Conservation (phyloP, 352 stramenopile species). For the Pythium phragmiticola region DNA sequence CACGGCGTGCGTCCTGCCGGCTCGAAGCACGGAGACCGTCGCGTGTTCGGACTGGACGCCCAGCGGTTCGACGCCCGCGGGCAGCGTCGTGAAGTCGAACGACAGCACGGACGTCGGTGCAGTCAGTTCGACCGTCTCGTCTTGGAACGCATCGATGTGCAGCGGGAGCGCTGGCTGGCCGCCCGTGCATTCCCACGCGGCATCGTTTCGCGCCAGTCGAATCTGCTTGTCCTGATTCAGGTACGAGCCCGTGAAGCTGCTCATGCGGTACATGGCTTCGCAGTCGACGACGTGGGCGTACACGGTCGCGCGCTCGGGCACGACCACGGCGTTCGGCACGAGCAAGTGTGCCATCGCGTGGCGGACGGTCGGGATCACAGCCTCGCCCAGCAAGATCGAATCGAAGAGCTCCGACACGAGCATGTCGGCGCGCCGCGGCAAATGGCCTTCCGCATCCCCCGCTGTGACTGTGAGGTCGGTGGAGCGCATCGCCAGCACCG, state of each 20-base stretch:
- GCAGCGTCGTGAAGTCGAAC: constrained; percentile 63
- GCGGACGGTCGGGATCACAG: constrained; percentile 80
- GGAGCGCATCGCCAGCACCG: constrained; percentile 71
- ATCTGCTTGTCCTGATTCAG: constrained; percentile 33
- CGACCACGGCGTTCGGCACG: constrained; percentile 49
- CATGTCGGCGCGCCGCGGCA: constrained; percentile 80
- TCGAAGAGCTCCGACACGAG: constrained; percentile 94
- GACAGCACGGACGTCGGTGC: constrained; percentile 42
- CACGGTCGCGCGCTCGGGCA: constrained; percentile 66
- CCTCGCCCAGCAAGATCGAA: constrained; percentile 88
- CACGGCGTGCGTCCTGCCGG: constrained; percentile 57
- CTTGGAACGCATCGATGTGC: constrained; percentile 50
- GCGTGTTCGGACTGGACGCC: constrained; percentile 37
- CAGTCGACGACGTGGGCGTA: constrained; percentile 74
- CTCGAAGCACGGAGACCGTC: constrained; percentile 31
- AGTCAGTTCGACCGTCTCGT: constrained; percentile 44
- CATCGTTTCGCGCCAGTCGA: constrained; percentile 51
- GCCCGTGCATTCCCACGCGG: constrained; percentile 60
- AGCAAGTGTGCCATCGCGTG: constrained; percentile 76
- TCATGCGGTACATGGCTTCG: constrained; percentile 65
- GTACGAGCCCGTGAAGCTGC: constrained; percentile 42
- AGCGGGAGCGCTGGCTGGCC: constrained; percentile 61
- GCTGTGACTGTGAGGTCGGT: constrained; percentile 57
- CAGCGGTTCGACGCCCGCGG: constrained; percentile 17
- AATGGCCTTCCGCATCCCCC: constrained; percentile 26